phyloP scores from a whole-genome alignment of 1,284 basidiomycete species.

The Hemileia vastatrix region DNA sequence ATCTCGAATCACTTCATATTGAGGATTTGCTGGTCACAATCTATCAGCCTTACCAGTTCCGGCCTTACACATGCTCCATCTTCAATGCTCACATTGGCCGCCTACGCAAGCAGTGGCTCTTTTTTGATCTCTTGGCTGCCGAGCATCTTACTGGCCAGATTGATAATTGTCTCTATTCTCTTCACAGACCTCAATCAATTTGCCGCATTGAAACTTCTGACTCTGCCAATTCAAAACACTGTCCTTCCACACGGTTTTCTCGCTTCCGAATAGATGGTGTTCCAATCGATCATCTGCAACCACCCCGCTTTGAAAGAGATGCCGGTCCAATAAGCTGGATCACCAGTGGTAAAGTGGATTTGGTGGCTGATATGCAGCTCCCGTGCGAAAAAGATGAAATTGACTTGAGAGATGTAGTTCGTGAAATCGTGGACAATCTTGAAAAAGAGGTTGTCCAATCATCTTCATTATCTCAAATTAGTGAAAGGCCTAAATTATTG shows the following conservation, averaged over 20 bases:
- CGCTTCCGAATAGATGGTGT: conserved; percentile 94
- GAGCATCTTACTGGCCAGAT: conserved; percentile 95
- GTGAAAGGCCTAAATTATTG: conserved; percentile 24
- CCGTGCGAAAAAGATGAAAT: conserved; percentile 71
- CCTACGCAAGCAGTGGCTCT: conserved; percentile 87
- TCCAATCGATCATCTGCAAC: conserved; percentile 90
- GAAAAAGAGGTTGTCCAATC: conserved; percentile 26
- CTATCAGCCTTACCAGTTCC: conserved; percentile 83
- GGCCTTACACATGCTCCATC: conserved; percentile 88
- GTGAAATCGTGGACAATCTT: conserved; percentile 81
- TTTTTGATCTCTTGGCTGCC: conserved; percentile 58
- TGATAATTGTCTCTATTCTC: conserved; percentile 92
- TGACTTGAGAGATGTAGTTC: conserved; percentile 65
- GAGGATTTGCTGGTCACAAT: conserved; percentile 91
- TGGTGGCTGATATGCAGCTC: conserved; percentile 95
- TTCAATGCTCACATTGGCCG: conserved; percentile 81
- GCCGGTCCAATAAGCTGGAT: conserved; percentile 91
- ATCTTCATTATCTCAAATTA: conserved; percentile 16
- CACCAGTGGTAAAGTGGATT: conserved; percentile 87
- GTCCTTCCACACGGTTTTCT: conserved; percentile 51
- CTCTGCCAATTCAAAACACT: conserved; percentile 1
- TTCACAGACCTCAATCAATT: conserved; percentile 94
- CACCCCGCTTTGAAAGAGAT: conserved; percentile 60
- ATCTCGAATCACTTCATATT: conserved; percentile 75
- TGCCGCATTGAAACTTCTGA: conserved; percentile 59